Conservation (phyloP, 1,139 yeast genomes). For the Eremothecium coryli region DNA sequence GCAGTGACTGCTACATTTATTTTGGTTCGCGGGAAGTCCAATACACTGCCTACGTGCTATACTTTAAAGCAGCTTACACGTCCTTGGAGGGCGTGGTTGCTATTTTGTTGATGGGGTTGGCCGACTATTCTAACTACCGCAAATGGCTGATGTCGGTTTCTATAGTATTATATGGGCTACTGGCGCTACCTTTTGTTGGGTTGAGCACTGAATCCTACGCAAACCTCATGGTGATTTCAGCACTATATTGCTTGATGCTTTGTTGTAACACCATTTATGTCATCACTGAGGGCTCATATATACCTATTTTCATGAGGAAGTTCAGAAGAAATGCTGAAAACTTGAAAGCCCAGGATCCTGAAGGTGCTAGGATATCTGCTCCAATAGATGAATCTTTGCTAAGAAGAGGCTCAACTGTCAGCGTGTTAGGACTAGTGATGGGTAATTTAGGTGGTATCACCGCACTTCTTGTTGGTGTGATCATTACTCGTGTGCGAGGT, state of each 20-base stretch:
- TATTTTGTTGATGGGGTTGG: constrained; percentile 37
- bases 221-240: constrained; percentile 29
- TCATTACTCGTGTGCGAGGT: constrained; percentile 31
- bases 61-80: constrained; percentile 35
- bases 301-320: constrained; percentile 36
- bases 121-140: constrained; percentile 38
- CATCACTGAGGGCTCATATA: constrained; percentile 38
- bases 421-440: constrained; percentile 36
- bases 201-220: constrained; percentile 25
- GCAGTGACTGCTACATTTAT: constrained; percentile 36
- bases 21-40: constrained; percentile 36
- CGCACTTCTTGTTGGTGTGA: constrained; percentile 36
- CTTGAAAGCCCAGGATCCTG: background rate
- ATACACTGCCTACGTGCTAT: constrained; percentile 35
- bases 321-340: constrained; percentile 21
- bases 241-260: constrained; percentile 32
- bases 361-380: too few relatives aligned
- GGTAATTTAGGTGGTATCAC: constrained; percentile 38
- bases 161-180: constrained; percentile 32
- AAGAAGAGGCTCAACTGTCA: constrained; percentile 34
- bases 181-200: constrained; percentile 37
- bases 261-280: constrained; percentile 34
- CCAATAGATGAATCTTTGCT: constrained; percentile 13
- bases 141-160: constrained; percentile 33
- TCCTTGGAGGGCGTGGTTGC: constrained; percentile 37